phyloP scores from a whole-genome alignment of 2,329 filamentous ascomycete genomes.

The Alternaria dauci region DNA sequence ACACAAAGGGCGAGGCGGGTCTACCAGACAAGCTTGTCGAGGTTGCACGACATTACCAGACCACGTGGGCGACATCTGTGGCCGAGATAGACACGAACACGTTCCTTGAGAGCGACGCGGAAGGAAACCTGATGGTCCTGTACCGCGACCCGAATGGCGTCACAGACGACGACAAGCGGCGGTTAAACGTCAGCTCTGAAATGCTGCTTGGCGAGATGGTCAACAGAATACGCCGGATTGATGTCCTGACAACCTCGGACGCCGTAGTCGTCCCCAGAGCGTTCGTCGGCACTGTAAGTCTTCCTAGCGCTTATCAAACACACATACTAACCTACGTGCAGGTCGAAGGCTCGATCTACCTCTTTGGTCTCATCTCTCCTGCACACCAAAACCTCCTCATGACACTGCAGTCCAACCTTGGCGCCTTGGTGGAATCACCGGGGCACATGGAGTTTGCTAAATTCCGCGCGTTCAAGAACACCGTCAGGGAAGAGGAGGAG shows the following conservation, averaged over 20 bases:
- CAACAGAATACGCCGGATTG: slow-evolving; percentile 81
- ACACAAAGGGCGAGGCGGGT: slow-evolving; percentile 65
- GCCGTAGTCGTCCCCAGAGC: slow-evolving; percentile 80
- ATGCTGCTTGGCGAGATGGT: slow-evolving; percentile 92
- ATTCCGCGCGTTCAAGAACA: slow-evolving; percentile 84
- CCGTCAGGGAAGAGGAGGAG: slow-evolving; percentile 73
- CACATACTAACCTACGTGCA: slow-evolving; percentile 49
- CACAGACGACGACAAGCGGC: slow-evolving; percentile 74
- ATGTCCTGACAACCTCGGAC: slow-evolving; percentile 69
- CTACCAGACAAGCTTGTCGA: slow-evolving; percentile 73
- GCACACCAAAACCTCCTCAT: slow-evolving; percentile 81
- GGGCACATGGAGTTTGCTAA: slow-evolving; percentile 78
- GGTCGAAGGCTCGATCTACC: slow-evolving; percentile 90
- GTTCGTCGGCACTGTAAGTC: slow-evolving; percentile 84
- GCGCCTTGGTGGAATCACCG: slow-evolving; percentile 70
- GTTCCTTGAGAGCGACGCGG: slow-evolving; percentile 84
- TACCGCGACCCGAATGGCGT: slow-evolving; percentile 75
- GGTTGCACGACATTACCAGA: slow-evolving; percentile 80
- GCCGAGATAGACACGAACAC: slow-evolving; percentile 74
- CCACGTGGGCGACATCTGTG: slow-evolving; percentile 82
- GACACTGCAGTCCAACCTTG: slow-evolving; percentile 77
- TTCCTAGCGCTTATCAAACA: not conserved
- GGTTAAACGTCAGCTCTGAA: slow-evolving; percentile 78
- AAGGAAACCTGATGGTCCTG: slow-evolving; percentile 88
- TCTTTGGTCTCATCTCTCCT: slow-evolving; percentile 81